phyloP scores from a whole-genome alignment of 371 early-diverging fungal genomes.

The Mortierella sp. region DNA sequence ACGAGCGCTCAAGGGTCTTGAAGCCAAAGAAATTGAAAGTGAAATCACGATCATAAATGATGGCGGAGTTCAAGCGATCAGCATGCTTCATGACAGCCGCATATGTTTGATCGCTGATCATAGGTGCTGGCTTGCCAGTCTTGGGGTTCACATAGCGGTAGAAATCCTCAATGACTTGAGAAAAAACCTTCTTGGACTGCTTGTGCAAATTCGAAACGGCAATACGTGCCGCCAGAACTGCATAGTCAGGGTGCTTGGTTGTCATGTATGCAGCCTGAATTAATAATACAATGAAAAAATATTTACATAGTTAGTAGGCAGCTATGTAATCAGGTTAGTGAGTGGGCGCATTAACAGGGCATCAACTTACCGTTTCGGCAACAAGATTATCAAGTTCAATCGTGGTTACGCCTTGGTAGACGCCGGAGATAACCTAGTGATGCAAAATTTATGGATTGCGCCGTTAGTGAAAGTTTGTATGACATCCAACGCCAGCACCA shows the following conservation, averaged over 20 bases:
- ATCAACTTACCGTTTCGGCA: conserved; percentile 85
- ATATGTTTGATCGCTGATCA: conserved; percentile 88
- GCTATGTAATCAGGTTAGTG: too few species aligned
- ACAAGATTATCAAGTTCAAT: conserved; percentile 97
- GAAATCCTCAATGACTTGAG: conserved; percentile 89
- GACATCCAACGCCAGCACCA: not conserved
- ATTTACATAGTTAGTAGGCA: too few species aligned
- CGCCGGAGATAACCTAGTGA: conserved; percentile 90
- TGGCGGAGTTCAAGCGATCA: conserved; percentile 90
- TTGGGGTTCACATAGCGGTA: conserved; percentile 92
- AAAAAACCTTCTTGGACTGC: conserved; percentile 94
- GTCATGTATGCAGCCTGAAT: conserved; percentile 90
- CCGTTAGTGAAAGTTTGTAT: not conserved
- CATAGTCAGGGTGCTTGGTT: conserved; percentile 98
- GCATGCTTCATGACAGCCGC: conserved; percentile 80
- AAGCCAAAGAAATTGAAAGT: conserved; percentile 99
- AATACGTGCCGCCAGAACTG: conserved; percentile 98
- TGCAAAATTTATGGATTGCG: not conserved
- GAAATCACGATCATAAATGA: conserved; percentile 97
- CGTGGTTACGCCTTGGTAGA: conserved; percentile 97
- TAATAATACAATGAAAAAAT: conserved; percentile 39
- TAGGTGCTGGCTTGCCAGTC: conserved; percentile 83
- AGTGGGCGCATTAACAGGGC: not conserved
- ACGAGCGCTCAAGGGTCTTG: conserved; percentile 98
- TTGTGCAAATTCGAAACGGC: conserved; percentile 97